Evolutionary conservation across 345 rosid genomes (phyloP).

Genomic region (Brassica nigra): DNA sequence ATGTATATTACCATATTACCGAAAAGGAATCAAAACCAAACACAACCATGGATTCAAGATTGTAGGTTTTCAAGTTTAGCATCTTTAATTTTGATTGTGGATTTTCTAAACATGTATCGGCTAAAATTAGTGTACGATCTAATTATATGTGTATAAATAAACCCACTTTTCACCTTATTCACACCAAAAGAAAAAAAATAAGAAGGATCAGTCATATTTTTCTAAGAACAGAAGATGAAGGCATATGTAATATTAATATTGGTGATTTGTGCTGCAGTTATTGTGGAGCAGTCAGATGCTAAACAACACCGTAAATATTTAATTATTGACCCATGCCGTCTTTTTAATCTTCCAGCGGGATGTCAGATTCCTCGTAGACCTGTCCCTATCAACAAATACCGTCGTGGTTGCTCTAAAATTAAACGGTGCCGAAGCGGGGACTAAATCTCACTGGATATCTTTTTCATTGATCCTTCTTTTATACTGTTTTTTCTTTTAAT

Average conservation of each 20-base stretch:
- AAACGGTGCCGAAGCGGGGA: not conserved
- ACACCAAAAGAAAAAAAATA: not conserved
- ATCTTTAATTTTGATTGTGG: not conserved
- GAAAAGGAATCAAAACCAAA: not conserved
- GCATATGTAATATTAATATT: constrained; percentile 18
- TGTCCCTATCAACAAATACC: not conserved
- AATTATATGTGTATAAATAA: not conserved
- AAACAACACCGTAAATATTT: not conserved
- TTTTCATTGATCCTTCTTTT: not conserved
- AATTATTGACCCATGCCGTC: not conserved
- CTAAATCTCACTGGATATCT: not conserved
- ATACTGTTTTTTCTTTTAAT: too few species aligned
- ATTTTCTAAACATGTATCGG: not conserved
- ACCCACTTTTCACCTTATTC: not conserved
- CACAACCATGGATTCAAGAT: not conserved
- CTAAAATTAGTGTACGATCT: not conserved
- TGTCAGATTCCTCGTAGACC: not conserved
- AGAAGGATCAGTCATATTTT: constrained; percentile 11
- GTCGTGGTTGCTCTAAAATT: not conserved
- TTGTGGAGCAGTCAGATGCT: constrained; percentile 21
- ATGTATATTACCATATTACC: not conserved
- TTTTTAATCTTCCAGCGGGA: constrained; percentile 4
- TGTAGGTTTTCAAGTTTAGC: not conserved
- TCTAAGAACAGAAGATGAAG: constrained; percentile 8
- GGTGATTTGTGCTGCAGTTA: constrained; percentile 9